A percentile compares a stretch with the other conserved stretches of the same genome.
These are phyloP conservation scores for Rubia occidens DNA, from an alignment of 305 asterid species.

Conservation along the genomic window DNA sequence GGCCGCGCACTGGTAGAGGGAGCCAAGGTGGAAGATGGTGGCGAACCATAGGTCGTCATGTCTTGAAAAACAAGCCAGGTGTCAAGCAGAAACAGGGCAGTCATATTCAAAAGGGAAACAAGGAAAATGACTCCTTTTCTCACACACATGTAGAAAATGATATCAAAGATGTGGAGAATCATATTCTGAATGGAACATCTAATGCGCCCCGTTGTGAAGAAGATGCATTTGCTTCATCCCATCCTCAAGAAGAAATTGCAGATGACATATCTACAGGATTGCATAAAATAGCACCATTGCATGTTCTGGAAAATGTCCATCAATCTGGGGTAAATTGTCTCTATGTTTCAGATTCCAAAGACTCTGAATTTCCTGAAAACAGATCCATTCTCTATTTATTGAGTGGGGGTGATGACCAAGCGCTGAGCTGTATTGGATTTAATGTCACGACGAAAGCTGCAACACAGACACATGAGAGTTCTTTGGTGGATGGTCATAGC, in stretches of 20 bases:
- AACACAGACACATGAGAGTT: slow-evolving; percentile 18
- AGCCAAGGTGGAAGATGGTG: slow-evolving; percentile 93
- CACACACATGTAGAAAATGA: slow-evolving; percentile 17
- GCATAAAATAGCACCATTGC: slow-evolving; percentile 38
- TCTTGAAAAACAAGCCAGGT: slow-evolving; percentile 33
- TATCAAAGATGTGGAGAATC: slow-evolving; percentile 26
- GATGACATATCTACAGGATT: slow-evolving; percentile 34
- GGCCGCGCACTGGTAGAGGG: slow-evolving; percentile 95
- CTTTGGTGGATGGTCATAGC: not conserved
- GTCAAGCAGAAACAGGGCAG: slow-evolving; percentile 17
- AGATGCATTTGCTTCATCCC: slow-evolving; percentile 20
- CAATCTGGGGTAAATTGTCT: slow-evolving; percentile 92
- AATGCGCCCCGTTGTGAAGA: slow-evolving; percentile 28
- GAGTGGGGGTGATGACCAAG: slow-evolving; percentile 97
- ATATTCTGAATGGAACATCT: slow-evolving; percentile 22
- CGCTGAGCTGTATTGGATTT: slow-evolving; percentile 55
- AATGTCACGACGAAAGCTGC: slow-evolving; percentile 32
- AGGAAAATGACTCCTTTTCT: slow-evolving; percentile 23
- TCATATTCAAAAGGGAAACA: slow-evolving; percentile 23
- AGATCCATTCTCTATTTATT: slow-evolving; percentile 40
- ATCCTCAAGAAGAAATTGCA: slow-evolving; percentile 25
- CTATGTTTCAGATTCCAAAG: slow-evolving; percentile 41
- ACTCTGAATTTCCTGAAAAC: slow-evolving; percentile 26
- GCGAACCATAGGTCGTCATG: slow-evolving; percentile 42
- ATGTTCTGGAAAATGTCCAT: slow-evolving; percentile 50